Percentiles rank a stretch among this genome's conserved stretches.
Conservation (phyloP, 2,329 filamentous ascomycete genomes). For the Byssoonygena ceratinophila region DNA sequence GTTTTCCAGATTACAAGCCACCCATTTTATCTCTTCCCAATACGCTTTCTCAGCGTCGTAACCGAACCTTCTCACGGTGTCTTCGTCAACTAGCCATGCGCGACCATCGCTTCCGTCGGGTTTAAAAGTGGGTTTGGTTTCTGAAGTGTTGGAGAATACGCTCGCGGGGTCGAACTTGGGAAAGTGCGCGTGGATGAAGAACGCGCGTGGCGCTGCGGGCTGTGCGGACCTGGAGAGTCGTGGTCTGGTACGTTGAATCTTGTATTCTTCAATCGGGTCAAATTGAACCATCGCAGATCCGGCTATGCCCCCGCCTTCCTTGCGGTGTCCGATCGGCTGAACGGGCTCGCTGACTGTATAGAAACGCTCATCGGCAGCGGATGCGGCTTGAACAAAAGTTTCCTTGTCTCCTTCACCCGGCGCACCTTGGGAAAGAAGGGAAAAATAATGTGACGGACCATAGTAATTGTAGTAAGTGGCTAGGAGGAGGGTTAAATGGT, state of each 20-base stretch:
- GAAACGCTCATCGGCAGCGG: conserved; percentile 31
- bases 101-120: conserved; percentile 28
- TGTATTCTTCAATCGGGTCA: conserved; percentile 28
- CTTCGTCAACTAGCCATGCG: conserved; percentile 29
- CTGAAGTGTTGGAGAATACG: conserved; percentile 28
- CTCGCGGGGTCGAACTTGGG: conserved; percentile 34
- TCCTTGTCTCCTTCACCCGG: conserved; percentile 44
- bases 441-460: conserved; percentile 38
- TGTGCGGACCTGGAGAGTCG: conserved; percentile 23
- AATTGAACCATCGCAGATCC: conserved; percentile 33
- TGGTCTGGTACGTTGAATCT: conserved; percentile 28
- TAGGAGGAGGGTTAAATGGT: conserved; percentile 35
- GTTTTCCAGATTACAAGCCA: conserved; percentile 29
- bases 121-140: conserved; percentile 29
- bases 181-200: conserved; percentile 33
- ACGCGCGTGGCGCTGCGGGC: conserved; percentile 21
- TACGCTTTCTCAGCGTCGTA: conserved; percentile 31
- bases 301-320: conserved; percentile 22
- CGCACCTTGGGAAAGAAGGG: conserved; percentile 38
- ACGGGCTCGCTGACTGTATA: conserved; percentile 35
- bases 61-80: conserved; percentile 28
- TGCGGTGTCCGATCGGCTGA: conserved; percentile 25
- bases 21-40: conserved; percentile 35
- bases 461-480: conserved; percentile 43
- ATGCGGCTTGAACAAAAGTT: conserved; percentile 39